Percentiles rank a stretch among this genome's conserved stretches.
phyloP scores from a whole-genome alignment of 129 eudicot species.

The Flaveria ramosissima region DNA sequence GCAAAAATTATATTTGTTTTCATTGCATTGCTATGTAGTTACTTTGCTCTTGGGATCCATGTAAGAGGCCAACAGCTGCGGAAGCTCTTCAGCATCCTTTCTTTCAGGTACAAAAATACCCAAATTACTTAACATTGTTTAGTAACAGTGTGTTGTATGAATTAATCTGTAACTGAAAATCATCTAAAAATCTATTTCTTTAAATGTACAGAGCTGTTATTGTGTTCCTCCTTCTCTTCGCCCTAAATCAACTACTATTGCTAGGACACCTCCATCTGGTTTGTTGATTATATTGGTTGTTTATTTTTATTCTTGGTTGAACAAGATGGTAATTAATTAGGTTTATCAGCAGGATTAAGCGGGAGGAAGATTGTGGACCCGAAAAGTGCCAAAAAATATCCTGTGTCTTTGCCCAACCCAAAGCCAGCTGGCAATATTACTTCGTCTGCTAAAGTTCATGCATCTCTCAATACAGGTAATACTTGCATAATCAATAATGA shows the following conservation, averaged over 20 bases:
- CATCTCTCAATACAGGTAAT: constrained; percentile 51
- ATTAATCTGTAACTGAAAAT: neutral
- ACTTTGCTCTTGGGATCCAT: constrained; percentile 97
- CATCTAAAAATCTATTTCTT: neutral
- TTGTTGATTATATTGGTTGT: constrained; percentile 21
- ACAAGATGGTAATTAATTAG: constrained; percentile 10
- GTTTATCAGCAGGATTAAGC: constrained; percentile 49
- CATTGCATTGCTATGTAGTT: constrained; percentile 43
- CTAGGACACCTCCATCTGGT: constrained; percentile 88
- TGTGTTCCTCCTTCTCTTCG: constrained; percentile 88
- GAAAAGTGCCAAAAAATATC: constrained; percentile 52
- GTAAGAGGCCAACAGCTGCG: constrained; percentile 88
- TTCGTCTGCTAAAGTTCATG: constrained; percentile 44
- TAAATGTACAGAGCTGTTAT: constrained; percentile 68
- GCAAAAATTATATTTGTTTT: neutral
- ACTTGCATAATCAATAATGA: neutral
- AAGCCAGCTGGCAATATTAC: constrained; percentile 44
- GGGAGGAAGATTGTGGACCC: constrained; percentile 54
- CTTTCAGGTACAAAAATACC: constrained; percentile 64
- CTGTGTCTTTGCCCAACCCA: constrained; percentile 52
- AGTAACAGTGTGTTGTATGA: neutral
- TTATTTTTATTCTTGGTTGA: neutral
- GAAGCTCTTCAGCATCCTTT: constrained; percentile 98
- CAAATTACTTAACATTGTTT: neutral
- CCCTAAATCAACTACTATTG: constrained; percentile 47